phyloP scores from a whole-genome alignment of 225 moss, liverwort and hornwort genomes.

The Bryoerythrophyllum caledonicum region DNA sequence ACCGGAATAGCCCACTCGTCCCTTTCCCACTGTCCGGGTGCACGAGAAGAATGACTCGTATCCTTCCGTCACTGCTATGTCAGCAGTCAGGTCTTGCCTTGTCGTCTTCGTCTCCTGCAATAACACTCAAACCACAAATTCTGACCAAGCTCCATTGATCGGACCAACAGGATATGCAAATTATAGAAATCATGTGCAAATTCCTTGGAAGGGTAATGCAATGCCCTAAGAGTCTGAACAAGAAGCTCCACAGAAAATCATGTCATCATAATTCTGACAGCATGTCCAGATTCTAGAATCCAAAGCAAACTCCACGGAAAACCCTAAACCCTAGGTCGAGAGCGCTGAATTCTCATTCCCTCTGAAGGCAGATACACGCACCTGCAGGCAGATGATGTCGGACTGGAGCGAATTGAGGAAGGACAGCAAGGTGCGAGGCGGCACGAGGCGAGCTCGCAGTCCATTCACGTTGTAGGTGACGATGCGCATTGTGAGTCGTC shows the following conservation, averaged over 20 bases:
- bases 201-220: background rate
- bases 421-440: conserved; percentile 47
- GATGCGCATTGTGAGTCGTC: conserved; percentile 45
- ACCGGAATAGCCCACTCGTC: conserved; percentile 84
- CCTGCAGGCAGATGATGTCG: conserved; percentile 67
- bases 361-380: background rate
- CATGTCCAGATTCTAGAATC: background rate
- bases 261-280: background rate
- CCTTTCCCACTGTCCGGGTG: conserved; percentile 71
- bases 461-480: conserved; percentile 72
- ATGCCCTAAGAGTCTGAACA: background rate
- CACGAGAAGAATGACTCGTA: conserved; percentile 98
- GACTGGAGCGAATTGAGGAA: conserved; percentile 58
- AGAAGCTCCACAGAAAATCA: background rate
- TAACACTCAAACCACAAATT: background rate
- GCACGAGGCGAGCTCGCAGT: conserved; percentile 59
- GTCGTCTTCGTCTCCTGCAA: conserved; percentile 81
- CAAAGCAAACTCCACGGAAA: background rate
- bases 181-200: background rate
- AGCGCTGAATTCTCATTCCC: background rate
- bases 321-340: background rate
- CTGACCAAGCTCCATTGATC: background rate
- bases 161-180: background rate
- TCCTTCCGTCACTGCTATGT: conserved; percentile 76
- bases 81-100: conserved; percentile 84